phyloP scores from a whole-genome alignment of 441 rosid genomes.

The Populus trichocarpa region DNA sequence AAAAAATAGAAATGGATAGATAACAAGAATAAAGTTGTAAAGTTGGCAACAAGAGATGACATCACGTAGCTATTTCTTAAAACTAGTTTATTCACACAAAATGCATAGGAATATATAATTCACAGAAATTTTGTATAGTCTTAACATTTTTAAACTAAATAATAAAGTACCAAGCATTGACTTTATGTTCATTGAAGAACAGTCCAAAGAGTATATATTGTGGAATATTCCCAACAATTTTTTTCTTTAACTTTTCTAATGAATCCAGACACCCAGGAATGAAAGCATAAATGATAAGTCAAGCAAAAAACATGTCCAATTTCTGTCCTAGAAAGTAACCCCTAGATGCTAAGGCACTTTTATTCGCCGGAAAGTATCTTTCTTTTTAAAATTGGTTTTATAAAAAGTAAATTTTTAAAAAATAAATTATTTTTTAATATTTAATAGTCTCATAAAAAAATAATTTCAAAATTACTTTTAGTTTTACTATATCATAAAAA shows the following conservation, averaged over 20 bases:
- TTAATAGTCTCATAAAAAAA: too few species aligned
- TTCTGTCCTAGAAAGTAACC: background rate
- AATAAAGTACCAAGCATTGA: constrained; percentile 36
- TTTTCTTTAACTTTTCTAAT: background rate
- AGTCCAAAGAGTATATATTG: constrained; percentile 38
- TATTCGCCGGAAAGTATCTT: too few species aligned
- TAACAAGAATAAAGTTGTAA: background rate
- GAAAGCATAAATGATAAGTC: constrained; percentile 19
- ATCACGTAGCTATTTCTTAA: background rate
- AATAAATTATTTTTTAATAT: too few species aligned
- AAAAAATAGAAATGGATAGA: background rate
- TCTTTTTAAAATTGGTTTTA: too few species aligned
- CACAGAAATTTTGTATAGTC: background rate
- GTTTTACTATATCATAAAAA: too few species aligned
- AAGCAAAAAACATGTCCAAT: constrained; percentile 18
- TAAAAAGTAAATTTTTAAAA: too few species aligned
- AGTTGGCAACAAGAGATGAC: background rate
- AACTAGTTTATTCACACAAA: background rate
- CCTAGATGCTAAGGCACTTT: too few species aligned
- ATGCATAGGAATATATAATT: background rate
- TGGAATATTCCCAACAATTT: constrained; percentile 57
- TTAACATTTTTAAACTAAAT: constrained; percentile 9
- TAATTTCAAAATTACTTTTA: too few species aligned
- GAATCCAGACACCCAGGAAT: constrained; percentile 31
- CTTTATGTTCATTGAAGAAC: constrained; percentile 30